These are phyloP conservation scores for Papiliotrema laurentii DNA, from an alignment of 1,284 basidiomycete species.

Conservation along the genomic window DNA sequence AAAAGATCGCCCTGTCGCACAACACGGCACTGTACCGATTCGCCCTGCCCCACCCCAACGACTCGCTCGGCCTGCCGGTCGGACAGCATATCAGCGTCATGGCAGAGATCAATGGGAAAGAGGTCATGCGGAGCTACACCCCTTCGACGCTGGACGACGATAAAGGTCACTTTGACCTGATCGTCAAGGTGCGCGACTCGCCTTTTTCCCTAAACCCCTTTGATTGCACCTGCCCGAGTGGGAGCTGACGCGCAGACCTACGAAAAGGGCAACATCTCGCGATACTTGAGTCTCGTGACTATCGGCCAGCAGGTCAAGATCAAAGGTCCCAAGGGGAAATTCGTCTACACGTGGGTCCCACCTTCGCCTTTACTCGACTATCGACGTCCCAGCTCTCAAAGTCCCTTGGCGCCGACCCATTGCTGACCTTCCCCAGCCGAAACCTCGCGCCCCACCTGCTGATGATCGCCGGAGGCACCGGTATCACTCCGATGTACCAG, in stretches of 20 bases:
- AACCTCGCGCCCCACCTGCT: conserved; percentile 69
- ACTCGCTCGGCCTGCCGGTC: conserved; percentile 85
- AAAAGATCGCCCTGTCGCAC: conserved; percentile 82
- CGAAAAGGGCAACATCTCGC: conserved; percentile 93
- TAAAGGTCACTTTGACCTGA: conserved; percentile 87
- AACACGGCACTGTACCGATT: conserved; percentile 98
- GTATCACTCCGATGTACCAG: conserved; percentile 97
- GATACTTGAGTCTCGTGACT: conserved; percentile 71
- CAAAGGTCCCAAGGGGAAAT: conserved; percentile 95
- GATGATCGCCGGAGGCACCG: conserved; percentile 92
- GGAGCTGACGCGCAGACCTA: conserved; percentile 62
- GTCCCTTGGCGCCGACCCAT: no score
- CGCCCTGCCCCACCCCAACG: conserved; percentile 64
- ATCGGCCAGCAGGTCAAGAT: conserved; percentile 80
- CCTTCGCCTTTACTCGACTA: neutral
- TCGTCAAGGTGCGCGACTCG: conserved; percentile 72
- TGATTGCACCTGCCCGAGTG: neutral
- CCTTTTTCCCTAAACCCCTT: neutral
- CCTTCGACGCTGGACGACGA: conserved; percentile 91
- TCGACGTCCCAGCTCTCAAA: no score
- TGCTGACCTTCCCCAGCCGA: conserved; percentile 49
- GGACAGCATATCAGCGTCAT: conserved; percentile 93
- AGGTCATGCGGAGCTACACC: conserved; percentile 87
- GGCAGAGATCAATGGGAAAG: conserved; percentile 87
- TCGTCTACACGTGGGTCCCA: conserved; percentile 58